Percentiles rank a stretch among this genome's conserved stretches.
phyloP scores from a whole-genome alignment of 176 grass and related monocot species.

The Luzula sylvatica region DNA sequence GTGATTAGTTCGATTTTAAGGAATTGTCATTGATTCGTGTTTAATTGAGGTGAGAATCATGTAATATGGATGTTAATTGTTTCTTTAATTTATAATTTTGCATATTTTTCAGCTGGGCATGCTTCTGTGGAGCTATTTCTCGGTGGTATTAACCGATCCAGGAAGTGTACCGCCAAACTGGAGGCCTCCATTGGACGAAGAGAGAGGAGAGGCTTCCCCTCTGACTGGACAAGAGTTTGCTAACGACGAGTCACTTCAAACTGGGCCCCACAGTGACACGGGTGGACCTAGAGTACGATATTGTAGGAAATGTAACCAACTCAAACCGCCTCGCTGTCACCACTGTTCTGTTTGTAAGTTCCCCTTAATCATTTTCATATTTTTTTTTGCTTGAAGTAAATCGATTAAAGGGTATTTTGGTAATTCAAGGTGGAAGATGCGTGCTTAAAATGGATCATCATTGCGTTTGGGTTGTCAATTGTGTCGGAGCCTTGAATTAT shows the following conservation, averaged over 20 bases:
- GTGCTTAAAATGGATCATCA: constrained; percentile 98
- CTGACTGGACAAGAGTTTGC: constrained; percentile 42
- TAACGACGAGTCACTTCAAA: constrained; percentile 47
- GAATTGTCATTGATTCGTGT: too few relatives aligned
- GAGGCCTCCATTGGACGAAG: constrained; percentile 73
- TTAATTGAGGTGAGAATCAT: too few relatives aligned
- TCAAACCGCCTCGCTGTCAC: constrained; percentile 92
- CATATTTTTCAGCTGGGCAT: constrained; percentile 51
- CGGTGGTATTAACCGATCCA: constrained; percentile 71
- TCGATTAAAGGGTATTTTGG: neutral
- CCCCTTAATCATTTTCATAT: neutral
- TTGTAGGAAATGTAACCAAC: constrained; percentile 85
- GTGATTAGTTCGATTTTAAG: too few relatives aligned
- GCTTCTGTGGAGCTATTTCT: constrained; percentile 96
- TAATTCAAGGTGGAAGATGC: constrained; percentile 81
- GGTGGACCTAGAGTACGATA: constrained; percentile 55
- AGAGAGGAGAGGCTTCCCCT: constrained; percentile 66
- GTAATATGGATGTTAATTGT: too few relatives aligned
- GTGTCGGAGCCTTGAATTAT: constrained; percentile 89
- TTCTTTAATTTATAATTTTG: neutral
- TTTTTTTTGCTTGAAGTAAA: neutral
- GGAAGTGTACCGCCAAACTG: constrained; percentile 74
- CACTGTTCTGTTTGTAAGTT: constrained; percentile 98
- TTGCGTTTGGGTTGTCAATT: constrained; percentile 97
- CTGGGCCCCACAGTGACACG: constrained; percentile 19